Conservation (phyloP, 495 filamentous ascomycete genomes). For the Hypoxylon cercidicola region DNA sequence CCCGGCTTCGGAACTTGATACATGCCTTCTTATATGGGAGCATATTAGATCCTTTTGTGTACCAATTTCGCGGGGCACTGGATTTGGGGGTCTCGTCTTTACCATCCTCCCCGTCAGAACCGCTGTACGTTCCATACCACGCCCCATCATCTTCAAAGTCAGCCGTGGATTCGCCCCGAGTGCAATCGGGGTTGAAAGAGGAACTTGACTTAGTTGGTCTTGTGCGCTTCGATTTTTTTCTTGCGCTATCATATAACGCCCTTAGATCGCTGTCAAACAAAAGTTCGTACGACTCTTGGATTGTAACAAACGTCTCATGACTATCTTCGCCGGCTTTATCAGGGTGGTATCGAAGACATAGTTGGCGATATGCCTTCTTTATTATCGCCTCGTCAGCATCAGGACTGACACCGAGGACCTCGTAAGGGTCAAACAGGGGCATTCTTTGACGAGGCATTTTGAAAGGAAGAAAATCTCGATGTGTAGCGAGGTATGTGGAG, state of each 20-base stretch:
- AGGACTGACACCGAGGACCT: not conserved
- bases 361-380: not conserved
- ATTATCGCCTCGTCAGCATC: not conserved
- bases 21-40: not conserved
- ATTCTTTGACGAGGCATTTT: conserved; percentile 5
- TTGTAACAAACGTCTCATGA: conserved; percentile 15
- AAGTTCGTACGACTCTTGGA: conserved; percentile 16
- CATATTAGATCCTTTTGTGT: not conserved
- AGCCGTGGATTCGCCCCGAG: not conserved
- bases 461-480: not conserved
- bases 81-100: not conserved
- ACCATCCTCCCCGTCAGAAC: no score
- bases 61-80: not conserved
- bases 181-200: no score
- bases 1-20: not conserved
- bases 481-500: no score
- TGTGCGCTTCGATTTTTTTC: no score
- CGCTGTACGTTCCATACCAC: not conserved
- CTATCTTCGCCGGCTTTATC: conserved; percentile 9
- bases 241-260: not conserved
- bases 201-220: no score
- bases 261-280: not conserved
- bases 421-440: conserved; percentile 5
- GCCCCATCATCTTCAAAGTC: not conserved
- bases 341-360: conserved; percentile 12